Evolutionary conservation across 129 eudicot genomes (phyloP).

Genomic region (Silybum marianum): DNA sequence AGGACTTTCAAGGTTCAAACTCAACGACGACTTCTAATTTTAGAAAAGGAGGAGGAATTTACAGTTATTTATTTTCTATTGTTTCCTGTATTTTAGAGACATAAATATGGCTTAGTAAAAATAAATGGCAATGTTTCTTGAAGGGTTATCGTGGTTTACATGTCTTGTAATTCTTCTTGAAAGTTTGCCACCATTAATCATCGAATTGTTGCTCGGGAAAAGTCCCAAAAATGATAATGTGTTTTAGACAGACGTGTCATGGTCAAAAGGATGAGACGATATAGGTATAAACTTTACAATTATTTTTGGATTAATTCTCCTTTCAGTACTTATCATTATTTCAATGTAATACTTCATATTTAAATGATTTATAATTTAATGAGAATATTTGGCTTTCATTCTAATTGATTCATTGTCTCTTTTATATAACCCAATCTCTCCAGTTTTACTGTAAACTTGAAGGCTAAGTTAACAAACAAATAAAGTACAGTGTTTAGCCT

Average conservation of each 20-base stretch:
- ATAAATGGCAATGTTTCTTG: background rate
- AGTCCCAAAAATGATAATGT: background rate
- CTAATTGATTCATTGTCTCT: background rate
- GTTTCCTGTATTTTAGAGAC: background rate
- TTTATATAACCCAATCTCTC: background rate
- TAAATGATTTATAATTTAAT: background rate
- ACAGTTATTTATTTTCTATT: too few relatives aligned
- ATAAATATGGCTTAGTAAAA: background rate
- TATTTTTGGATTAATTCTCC: background rate
- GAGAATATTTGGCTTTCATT: background rate
- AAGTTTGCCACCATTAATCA: background rate
- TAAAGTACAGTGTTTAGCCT: too few relatives aligned
- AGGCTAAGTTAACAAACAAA: background rate
- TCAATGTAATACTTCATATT: background rate
- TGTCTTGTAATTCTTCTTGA: background rate
- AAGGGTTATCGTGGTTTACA: background rate
- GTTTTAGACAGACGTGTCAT: background rate
- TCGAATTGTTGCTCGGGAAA: background rate
- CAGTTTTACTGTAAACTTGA: background rate
- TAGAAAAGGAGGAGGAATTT: background rate
- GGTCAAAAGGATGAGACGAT: background rate
- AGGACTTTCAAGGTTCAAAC: conserved; percentile 65
- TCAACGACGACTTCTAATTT: background rate
- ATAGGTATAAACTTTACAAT: background rate
- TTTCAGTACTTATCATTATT: background rate